Conservation (phyloP, 768 basidiomycete species). For the Mycena pura region DNA sequence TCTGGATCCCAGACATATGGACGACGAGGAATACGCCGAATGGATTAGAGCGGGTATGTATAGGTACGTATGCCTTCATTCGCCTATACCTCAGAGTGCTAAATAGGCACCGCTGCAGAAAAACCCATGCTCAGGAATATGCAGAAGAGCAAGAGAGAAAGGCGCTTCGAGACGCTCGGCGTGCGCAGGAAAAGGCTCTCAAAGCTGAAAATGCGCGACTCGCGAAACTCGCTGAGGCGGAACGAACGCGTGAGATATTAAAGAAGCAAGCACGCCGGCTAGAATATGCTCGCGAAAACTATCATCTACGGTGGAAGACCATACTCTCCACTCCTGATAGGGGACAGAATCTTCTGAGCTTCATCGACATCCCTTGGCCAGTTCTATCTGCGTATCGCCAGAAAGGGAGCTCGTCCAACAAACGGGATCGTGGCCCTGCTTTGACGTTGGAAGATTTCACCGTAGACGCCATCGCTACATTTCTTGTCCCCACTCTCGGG, state of each 20-base stretch:
- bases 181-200: constrained; percentile 59
- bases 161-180: constrained; percentile 57
- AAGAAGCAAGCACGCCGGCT: constrained; percentile 52
- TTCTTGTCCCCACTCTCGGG: constrained; percentile 51
- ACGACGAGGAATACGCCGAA: constrained; percentile 87
- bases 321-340: constrained; percentile 44
- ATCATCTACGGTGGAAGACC: constrained; percentile 64
- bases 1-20: constrained; percentile 61
- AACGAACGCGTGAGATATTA: constrained; percentile 54
- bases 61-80: constrained; percentile 50
- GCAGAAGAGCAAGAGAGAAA: constrained; percentile 65
- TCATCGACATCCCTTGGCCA: constrained; percentile 80
- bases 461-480: constrained; percentile 58
- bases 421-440: too few relatives aligned
- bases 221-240: constrained; percentile 59
- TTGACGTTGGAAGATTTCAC: constrained; percentile 60
- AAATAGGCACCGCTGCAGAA: constrained; percentile 50
- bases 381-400: constrained; percentile 46
- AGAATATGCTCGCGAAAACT: constrained; percentile 56
- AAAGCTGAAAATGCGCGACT: constrained; percentile 59
- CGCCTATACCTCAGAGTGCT: constrained; percentile 5
- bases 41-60: constrained; percentile 91
- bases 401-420: too few relatives aligned
- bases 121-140: constrained; percentile 70
- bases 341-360: constrained; percentile 41